Evolutionary conservation across 805 yeast genomes (phyloP).

Genomic region (Cyberlindnera samutprakarnensis): DNA sequence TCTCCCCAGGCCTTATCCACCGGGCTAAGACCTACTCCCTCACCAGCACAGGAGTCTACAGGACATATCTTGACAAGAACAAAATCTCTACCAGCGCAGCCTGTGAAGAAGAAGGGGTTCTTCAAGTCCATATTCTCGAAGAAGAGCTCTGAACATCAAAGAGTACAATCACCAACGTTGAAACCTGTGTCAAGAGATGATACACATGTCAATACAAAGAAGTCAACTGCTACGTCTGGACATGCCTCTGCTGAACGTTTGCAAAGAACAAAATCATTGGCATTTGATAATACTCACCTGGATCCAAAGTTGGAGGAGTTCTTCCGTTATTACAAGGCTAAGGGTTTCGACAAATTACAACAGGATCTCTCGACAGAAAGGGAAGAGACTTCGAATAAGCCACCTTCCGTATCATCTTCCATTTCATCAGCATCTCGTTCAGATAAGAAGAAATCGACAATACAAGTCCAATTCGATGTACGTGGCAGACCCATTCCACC

Average conservation of each 20-base stretch:
- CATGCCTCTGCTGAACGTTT: background rate
- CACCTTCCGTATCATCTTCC: conserved; percentile 8
- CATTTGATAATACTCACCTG: conserved; percentile 15
- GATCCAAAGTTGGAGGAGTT: conserved; percentile 44
- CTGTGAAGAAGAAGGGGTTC: conserved; percentile 26
- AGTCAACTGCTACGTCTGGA: background rate
- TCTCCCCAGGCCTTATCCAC: too few species aligned
- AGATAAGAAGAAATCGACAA: conserved; percentile 2
- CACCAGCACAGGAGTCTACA: conserved; percentile 6
- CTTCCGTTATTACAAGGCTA: conserved; percentile 29
- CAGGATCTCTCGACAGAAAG: conserved; percentile 7
- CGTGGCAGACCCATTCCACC: conserved; percentile 43
- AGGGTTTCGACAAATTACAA: conserved; percentile 19
- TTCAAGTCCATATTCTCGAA: conserved; percentile 28
- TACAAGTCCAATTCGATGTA: conserved; percentile 27
- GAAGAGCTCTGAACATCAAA: conserved; percentile 10
- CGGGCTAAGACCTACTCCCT: conserved; percentile 2
- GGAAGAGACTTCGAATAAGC: conserved; percentile 1
- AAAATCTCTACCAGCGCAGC: conserved; percentile 22
- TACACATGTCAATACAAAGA: background rate
- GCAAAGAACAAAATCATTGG: conserved; percentile 13
- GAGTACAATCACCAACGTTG: background rate
- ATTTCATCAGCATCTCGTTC: conserved; percentile 6
- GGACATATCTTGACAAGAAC: conserved; percentile 20
- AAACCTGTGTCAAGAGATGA: background rate